phyloP scores from a whole-genome alignment of 148 eudicot species.

The Cornus suecica region DNA sequence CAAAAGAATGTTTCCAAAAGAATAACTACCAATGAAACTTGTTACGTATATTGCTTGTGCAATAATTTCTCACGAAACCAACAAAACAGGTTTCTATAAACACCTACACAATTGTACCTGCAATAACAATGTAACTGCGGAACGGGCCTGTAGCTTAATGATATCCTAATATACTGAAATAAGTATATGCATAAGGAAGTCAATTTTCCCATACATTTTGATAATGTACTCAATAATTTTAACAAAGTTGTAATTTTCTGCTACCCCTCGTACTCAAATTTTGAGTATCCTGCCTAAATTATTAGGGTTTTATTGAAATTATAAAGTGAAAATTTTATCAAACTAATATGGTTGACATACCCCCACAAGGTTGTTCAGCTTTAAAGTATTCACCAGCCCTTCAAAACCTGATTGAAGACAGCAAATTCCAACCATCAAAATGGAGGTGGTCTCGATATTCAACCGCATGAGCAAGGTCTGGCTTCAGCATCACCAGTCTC shows the following conservation, averaged over 20 bases:
- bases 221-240: neutral
- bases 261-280: neutral
- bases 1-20: no score
- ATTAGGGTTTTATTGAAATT: neutral
- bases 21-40: no score
- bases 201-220: neutral
- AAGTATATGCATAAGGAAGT: neutral
- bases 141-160: no score
- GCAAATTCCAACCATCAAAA: slow-evolving; percentile 5
- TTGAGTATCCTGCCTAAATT: slow-evolving; percentile 1
- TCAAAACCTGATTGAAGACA: slow-evolving; percentile 14
- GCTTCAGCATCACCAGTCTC: slow-evolving; percentile 45
- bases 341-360: slow-evolving; percentile 8
- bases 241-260: neutral
- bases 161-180: no score
- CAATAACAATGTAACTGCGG: no score
- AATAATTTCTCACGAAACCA: no score
- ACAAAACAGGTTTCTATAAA: no score
- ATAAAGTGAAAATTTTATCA: slow-evolving; percentile 8
- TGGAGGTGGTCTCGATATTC: slow-evolving; percentile 14
- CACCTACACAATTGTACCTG: no score
- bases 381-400: slow-evolving; percentile 13
- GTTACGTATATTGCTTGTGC: no score
- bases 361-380: slow-evolving; percentile 15
- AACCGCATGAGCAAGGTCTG: slow-evolving; percentile 20